phyloP scores from a whole-genome alignment of 179 eudicot species.

The Heliamphora pulchella region DNA sequence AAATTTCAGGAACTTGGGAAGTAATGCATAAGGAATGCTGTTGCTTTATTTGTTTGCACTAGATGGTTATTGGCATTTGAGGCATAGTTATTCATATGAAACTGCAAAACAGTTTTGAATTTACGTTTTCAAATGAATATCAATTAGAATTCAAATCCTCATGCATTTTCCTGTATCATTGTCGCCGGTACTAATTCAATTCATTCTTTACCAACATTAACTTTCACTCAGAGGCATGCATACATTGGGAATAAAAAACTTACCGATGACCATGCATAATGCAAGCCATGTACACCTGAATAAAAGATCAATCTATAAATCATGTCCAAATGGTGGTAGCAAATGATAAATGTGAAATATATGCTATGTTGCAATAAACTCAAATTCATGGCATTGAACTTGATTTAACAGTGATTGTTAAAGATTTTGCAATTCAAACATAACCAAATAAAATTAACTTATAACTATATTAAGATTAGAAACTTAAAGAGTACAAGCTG shows the following conservation, averaged over 20 bases:
- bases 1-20: background rate
- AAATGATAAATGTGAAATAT: background rate
- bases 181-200: background rate
- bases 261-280: conserved; percentile 74
- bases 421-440: background rate
- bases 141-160: conserved; percentile 6
- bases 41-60: background rate
- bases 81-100: conserved; percentile 6
- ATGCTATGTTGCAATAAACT: background rate
- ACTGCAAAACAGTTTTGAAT: background rate
- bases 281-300: conserved; percentile 96
- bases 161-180: background rate
- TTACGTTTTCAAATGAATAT: background rate
- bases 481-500: background rate
- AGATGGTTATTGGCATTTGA: background rate
- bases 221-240: background rate
- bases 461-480: background rate
- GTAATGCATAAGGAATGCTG: background rate
- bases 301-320: conserved; percentile 10
- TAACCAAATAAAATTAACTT: background rate
- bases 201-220: background rate
- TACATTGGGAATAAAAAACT: conserved; percentile 4
- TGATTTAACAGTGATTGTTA: background rate
- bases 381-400: background rate
- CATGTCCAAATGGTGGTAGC: conserved; percentile 1